Conservation (phyloP, 2,329 filamentous ascomycete species). For the Hymenotorrendiella dingleyae region DNA sequence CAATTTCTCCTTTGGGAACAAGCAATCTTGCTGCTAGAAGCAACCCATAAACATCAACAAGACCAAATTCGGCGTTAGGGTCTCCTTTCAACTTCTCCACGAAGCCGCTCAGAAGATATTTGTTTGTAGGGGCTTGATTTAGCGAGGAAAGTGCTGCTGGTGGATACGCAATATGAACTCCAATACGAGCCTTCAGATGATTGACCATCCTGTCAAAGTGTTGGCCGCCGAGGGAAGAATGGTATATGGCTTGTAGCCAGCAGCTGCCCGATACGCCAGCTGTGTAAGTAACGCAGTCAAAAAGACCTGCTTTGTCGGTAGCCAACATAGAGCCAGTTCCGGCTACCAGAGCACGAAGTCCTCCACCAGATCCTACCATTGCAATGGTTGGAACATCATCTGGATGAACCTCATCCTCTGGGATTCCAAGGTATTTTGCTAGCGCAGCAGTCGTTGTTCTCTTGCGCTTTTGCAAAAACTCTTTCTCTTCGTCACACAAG, state of each 20-base stretch:
- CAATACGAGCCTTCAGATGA: constrained; percentile 50
- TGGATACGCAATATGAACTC: constrained; percentile 88
- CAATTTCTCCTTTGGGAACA: constrained; percentile 78
- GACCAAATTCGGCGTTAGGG: constrained; percentile 71
- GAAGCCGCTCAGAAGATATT: constrained; percentile 78
- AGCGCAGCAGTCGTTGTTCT: constrained; percentile 65
- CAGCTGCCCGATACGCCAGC: constrained; percentile 94
- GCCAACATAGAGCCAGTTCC: constrained; percentile 84
- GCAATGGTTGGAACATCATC: constrained; percentile 92
- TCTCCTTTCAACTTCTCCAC: constrained; percentile 90
- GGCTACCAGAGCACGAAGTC: constrained; percentile 81
- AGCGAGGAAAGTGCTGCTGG: constrained; percentile 75
- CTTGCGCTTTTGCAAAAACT: constrained; percentile 65
- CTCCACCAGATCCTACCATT: constrained; percentile 90
- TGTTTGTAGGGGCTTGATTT: constrained; percentile 87
- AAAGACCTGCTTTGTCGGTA: constrained; percentile 77
- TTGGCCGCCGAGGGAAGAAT: constrained; percentile 68
- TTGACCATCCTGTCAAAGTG: constrained; percentile 48
- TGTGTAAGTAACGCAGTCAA: constrained; percentile 92
- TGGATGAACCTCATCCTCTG: constrained; percentile 76
- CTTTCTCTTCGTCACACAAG: constrained; percentile 77
- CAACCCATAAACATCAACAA: constrained; percentile 90
- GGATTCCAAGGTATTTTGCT: constrained; percentile 73
- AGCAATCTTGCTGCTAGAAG: constrained; percentile 78
- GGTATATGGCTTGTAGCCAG: constrained; percentile 86